Base-by-base conservation (phyloP, 345 rosid species). In the Hibiscus trionum region DNA sequence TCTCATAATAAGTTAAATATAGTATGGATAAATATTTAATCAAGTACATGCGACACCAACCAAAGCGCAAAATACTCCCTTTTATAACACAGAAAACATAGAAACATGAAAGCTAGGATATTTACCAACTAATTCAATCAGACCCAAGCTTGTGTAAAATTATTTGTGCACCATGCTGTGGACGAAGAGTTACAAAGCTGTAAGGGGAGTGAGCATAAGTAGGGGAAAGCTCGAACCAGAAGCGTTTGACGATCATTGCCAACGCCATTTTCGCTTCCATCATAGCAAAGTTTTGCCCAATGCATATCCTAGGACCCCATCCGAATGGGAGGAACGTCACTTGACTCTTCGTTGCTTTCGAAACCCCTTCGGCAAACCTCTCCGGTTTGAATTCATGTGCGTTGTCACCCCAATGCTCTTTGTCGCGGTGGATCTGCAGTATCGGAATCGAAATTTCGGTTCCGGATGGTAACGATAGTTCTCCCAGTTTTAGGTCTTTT, bases 331-430 rank as follows among this genome's bases (percentile, higher is more conserved):
- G 42, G 46, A 67, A 80, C 0, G 72, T 52, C 56, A 61, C 61
- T 59, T 66, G 62, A 53, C 46, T 66, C 50, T 72, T 77, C 0
- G 82, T 59, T 5, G 76, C 82, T 42, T 82, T 84, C 0, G 83
- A 77, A 69, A 82, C 6, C 61, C 87, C 87, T 29, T 78, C 80
- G 0, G 76, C n/a, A 49, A 84, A 84, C 19, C 87, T 76, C 12
- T 82, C 76, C 0, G 84, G 82, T 5, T 62, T 82, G 52, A 84
- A 82, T 31, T 78, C 76, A 15, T 37, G 24, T 27, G 77, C 85
- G 69, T 84, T 83, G 0, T 82, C 71, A 1, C 85, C 83, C 85
- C 85, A 84, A n/a, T 56, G 46, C 19, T 73, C 52, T 4, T 49
- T 56, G 47, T 83, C 86, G 0, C 77, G 81, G 44, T 86, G 87